phyloP scores from a whole-genome alignment of 495 filamentous ascomycete species.

The Hamigera avellanea region DNA sequence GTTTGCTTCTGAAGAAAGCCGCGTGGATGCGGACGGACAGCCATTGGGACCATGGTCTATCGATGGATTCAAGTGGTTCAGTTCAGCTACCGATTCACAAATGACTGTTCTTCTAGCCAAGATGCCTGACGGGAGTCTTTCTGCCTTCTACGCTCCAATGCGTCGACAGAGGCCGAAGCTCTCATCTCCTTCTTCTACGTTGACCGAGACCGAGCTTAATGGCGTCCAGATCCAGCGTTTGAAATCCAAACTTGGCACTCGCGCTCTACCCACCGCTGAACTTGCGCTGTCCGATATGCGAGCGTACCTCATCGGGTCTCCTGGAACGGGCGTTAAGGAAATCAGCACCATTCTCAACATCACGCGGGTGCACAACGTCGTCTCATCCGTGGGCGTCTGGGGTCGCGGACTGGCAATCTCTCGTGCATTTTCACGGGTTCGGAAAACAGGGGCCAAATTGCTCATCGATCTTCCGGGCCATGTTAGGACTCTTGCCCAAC shows the following conservation, averaged over 20 bases:
- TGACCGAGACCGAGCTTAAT: constrained; percentile 37
- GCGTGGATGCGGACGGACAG: constrained; percentile 18
- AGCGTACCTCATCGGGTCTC: constrained; percentile 43
- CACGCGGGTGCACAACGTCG: constrained; percentile 43
- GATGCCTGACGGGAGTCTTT: constrained; percentile 31
- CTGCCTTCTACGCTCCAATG: constrained; percentile 50
- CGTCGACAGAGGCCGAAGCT: constrained; percentile 17
- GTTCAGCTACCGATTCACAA: constrained; percentile 47
- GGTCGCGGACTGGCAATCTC: constrained; percentile 42
- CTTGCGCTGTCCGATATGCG: constrained; percentile 44
- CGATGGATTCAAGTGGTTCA: constrained; percentile 60
- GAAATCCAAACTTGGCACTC: constrained; percentile 53
- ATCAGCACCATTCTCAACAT: constrained; percentile 49
- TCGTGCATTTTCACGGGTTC: constrained; percentile 37
- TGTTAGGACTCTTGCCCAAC: constrained; percentile 39
- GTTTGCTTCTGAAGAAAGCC: constrained; percentile 1
- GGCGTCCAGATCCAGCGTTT: constrained; percentile 48
- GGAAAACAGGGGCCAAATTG: constrained; percentile 22
- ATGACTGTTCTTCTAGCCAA: constrained; percentile 51
- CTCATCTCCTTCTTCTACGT: constrained; percentile 3
- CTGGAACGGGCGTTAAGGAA: constrained; percentile 44
- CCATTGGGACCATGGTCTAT: constrained; percentile 48
- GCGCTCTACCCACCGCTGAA: constrained; percentile 50
- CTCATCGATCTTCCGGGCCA: constrained; percentile 39
- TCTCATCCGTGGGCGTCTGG: constrained; percentile 36